Conservation (phyloP, 2,329 filamentous ascomycete species). For the Pyrenophora graminea region DNA sequence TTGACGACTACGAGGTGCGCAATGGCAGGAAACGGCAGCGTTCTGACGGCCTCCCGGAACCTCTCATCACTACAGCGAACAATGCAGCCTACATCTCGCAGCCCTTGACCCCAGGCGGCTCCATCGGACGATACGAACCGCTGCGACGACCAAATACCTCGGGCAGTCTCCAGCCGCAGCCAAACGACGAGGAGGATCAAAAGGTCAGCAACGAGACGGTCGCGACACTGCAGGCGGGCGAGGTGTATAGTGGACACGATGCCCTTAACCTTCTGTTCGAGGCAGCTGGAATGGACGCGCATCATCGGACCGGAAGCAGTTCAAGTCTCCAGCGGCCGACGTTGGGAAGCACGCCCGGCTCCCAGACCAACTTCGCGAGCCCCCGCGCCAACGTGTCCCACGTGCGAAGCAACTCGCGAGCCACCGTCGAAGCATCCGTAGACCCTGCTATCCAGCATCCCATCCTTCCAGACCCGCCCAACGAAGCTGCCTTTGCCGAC, state of each 20-base stretch:
- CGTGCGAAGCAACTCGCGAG: conserved; percentile 29
- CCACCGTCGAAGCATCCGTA: conserved; percentile 30
- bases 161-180: conserved; percentile 24
- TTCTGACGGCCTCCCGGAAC: conserved; percentile 50
- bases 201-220: conserved; percentile 65
- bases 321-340: conserved; percentile 44
- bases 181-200: conserved; percentile 57
- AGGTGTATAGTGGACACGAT: conserved; percentile 90
- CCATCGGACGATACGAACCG: conserved; percentile 67
- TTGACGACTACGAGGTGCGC: conserved; percentile 68
- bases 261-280: conserved; percentile 90
- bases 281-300: conserved; percentile 63
- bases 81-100: conserved; percentile 43
- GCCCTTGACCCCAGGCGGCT: conserved; percentile 69
- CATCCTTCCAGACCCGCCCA: conserved; percentile 36
- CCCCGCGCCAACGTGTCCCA: conserved; percentile 34
- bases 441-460: conserved; percentile 40
- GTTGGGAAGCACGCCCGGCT: conserved; percentile 43
- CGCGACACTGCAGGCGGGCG: conserved; percentile 62
- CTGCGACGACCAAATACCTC: conserved; percentile 62
- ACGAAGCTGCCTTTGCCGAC: conserved; percentile 54
- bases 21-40: conserved; percentile 73
- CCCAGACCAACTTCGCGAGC: conserved; percentile 42
- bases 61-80: conserved; percentile 25
- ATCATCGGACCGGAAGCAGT: conserved; percentile 55